Evolutionary conservation across 2,329 filamentous ascomycete species (phyloP), one percentile per base, ranked within the genome.

Genomic region (Beauveria australis): DNA sequence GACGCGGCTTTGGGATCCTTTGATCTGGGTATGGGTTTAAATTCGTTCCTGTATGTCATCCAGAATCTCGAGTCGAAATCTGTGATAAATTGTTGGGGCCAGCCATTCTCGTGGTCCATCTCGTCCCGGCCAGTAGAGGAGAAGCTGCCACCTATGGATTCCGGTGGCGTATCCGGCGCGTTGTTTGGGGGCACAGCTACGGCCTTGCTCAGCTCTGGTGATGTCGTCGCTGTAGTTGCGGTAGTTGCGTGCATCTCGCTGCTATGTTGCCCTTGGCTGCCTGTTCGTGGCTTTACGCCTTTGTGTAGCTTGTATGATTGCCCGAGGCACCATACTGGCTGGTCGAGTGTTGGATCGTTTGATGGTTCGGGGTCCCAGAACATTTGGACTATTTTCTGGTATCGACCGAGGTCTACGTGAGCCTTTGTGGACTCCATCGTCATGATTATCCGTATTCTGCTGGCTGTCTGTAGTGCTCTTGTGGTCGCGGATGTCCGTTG

Each of bases 41-140:
- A 99, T 66, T 89, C 89, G 28, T 88, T 94, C 56, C 94, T 86
- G 70, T 99, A 99, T 10, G 93, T 97, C 82, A 99, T 90, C 93
- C 94, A 97, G 72, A 97, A 85, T 63, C 86, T 85, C 5, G 93
- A 92, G 72, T 96, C 92, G 68, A 97, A 95, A 73, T 99, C 94
- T 63, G 92, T 89, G 40, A 97, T 78, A 69, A 99, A 99, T 5
- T 84, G 81, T 10, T 82, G 77, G 10, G 94, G 94, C 94, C 94
- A 99, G 62, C 88, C 87, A 16, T 77, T 77, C 62, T 78, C 77
- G 19, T 74, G 69, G 3, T 68, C 68, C 2, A 73, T 69, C 24
- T 82, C 72, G 14, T 78, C 78, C 59, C 79, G 81, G 41, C 78
- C 77, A 9, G 81, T 69, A 1, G 80, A 80, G 55, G 79, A 78